Percentiles rank a stretch among this genome's conserved stretches.
phyloP scores from a whole-genome alignment of 208 protist genomes.

The Herpetomonas tarakana region DNA sequence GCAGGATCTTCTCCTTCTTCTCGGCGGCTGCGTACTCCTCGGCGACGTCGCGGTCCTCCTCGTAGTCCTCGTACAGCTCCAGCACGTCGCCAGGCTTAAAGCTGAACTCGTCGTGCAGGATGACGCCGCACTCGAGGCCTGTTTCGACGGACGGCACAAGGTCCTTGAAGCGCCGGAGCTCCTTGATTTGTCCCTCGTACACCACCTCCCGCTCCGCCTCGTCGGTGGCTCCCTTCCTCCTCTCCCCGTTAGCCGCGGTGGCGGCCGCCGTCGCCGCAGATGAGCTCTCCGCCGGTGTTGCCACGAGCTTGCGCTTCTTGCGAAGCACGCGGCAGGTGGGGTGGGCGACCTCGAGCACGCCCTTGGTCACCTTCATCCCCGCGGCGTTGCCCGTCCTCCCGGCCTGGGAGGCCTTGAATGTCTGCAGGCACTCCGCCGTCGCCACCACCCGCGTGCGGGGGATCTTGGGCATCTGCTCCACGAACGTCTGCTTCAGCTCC shows the following conservation, averaged over 20 bases:
- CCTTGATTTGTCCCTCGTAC: constrained; percentile 85
- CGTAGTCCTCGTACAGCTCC: constrained; percentile 73
- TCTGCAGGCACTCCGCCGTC: constrained; percentile 73
- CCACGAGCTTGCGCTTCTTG: constrained; percentile 26
- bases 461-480: constrained; percentile 71
- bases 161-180: constrained; percentile 88
- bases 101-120: constrained; percentile 85
- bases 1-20: constrained; percentile 59
- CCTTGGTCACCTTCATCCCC: constrained; percentile 77
- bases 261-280: constrained; percentile 2
- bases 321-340: constrained; percentile 68
- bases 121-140: constrained; percentile 87
- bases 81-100: constrained; percentile 77
- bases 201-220: constrained; percentile 53
- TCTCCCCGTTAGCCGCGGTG: constrained; percentile 5
- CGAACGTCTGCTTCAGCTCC: constrained; percentile 71
- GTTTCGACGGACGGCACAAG: constrained; percentile 80
- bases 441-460: constrained; percentile 59
- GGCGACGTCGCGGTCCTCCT: constrained; percentile 77
- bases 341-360: constrained; percentile 65
- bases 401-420: constrained; percentile 84
- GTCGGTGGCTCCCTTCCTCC: constrained; percentile 1
- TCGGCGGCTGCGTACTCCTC: constrained; percentile 74
- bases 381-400: constrained; percentile 79
- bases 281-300: not conserved